Evolutionary conservation across 306 rosid species (phyloP).

Genomic region (Cucumis sativus): Cucumber_9930_V3 NC_026660.2:3246001-3246500

Average conservation of each 20-base stretch:
- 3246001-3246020: too few relatives aligned
- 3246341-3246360: constrained; percentile 74
- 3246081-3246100: too few relatives aligned
- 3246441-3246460: constrained; percentile 65
- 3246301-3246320: constrained; percentile 55
- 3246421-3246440: constrained; percentile 45
- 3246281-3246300: constrained; percentile 28
- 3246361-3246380: constrained; percentile 84
- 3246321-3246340: constrained; percentile 61
- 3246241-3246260: background rate
- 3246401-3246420: constrained; percentile 67
- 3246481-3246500: constrained; percentile 68
- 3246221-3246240: too few relatives aligned
- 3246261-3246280: constrained; percentile 39
- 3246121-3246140: too few relatives aligned
- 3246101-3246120: too few relatives aligned
- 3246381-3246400: constrained; percentile 55
- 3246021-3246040: too few relatives aligned
- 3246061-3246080: too few relatives aligned
- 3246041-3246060: too few relatives aligned
- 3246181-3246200: too few relatives aligned
- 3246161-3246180: too few relatives aligned
- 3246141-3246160: too few relatives aligned
- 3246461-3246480: constrained; percentile 87
- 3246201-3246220: too few relatives aligned